A percentile compares a stretch with the other conserved stretches of the same genome.
These are phyloP conservation scores for Crithidia acanthocephali DNA, from an alignment of 208 protist species.

Conservation along the genomic window DNA sequence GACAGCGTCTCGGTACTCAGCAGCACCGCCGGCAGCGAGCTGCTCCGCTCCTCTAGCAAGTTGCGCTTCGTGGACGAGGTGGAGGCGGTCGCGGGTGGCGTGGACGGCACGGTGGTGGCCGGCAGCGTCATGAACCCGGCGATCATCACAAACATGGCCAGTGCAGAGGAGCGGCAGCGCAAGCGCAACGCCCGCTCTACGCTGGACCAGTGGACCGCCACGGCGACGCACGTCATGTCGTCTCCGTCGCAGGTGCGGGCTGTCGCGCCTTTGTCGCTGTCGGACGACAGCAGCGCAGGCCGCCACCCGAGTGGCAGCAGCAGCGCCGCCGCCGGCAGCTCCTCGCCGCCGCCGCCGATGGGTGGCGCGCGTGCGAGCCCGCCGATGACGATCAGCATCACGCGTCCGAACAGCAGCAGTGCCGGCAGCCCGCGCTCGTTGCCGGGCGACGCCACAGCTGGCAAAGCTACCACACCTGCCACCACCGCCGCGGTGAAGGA, in stretches of 20 bases:
- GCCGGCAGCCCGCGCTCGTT: background rate
- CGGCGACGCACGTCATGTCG: slow-evolving; percentile 18
- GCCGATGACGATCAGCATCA: slow-evolving; percentile 26
- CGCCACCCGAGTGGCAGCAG: background rate
- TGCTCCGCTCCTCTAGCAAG: slow-evolving; percentile 53
- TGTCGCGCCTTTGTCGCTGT: slow-evolving; percentile 8
- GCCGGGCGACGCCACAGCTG: background rate
- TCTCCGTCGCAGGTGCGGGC: slow-evolving; percentile 17
- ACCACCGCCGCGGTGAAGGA: background rate
- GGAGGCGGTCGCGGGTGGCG: slow-evolving; percentile 56
- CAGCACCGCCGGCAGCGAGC: slow-evolving; percentile 55
- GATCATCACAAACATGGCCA: slow-evolving; percentile 44
- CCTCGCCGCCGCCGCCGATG: slow-evolving; percentile 12
- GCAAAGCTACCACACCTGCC: background rate
- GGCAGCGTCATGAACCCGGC: slow-evolving; percentile 47
- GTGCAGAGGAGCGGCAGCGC: slow-evolving; percentile 47
- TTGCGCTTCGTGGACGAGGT: slow-evolving; percentile 81
- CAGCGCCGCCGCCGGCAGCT: background rate
- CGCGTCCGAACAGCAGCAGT: slow-evolving; percentile 15
- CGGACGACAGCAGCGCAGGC: slow-evolving; percentile 18
- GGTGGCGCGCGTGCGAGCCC: slow-evolving; percentile 2
- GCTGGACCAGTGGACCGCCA: slow-evolving; percentile 35
- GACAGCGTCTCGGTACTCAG: slow-evolving; percentile 66
- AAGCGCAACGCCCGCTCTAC: slow-evolving; percentile 24
- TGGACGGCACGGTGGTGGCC: slow-evolving; percentile 51